These are phyloP conservation scores for Suhomyces taliae DNA, from an alignment of 1,139 yeast genomes.

Conservation along the genomic window DNA sequence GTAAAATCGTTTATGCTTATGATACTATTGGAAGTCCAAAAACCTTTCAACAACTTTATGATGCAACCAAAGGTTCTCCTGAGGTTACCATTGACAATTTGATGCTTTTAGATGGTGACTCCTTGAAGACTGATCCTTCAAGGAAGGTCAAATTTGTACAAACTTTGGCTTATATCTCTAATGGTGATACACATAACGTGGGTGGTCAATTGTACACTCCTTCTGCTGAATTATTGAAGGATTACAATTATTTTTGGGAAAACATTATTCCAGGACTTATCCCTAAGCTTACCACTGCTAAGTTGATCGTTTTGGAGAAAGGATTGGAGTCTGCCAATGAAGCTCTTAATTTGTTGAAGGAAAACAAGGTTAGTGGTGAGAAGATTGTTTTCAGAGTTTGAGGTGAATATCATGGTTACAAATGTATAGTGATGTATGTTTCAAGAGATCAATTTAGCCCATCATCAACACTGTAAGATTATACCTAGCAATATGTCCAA, in stretches of 20 bases:
- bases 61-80: slow-evolving; percentile 37
- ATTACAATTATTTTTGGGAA: slow-evolving; percentile 25
- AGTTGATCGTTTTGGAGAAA: slow-evolving; percentile 24
- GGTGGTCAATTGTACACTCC: slow-evolving; percentile 16
- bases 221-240: slow-evolving; percentile 19
- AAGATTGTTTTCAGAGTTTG: slow-evolving; percentile 27
- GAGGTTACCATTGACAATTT: slow-evolving; percentile 29
- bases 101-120: slow-evolving; percentile 9
- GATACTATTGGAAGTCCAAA: slow-evolving; percentile 51
- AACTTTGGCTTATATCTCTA: slow-evolving; percentile 39
- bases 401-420: no score
- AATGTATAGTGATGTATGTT: no score
- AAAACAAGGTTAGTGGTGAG: slow-evolving; percentile 26
- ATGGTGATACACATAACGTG: slow-evolving; percentile 27
- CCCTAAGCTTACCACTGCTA: slow-evolving; percentile 19
- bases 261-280: slow-evolving; percentile 20
- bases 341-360: slow-evolving; percentile 25
- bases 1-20: slow-evolving; percentile 48
- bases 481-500: no score
- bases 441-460: no score
- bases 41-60: slow-evolving; percentile 46
- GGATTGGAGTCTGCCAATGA: slow-evolving; percentile 32
- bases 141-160: slow-evolving; percentile 25
- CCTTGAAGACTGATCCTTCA: slow-evolving; percentile 12
- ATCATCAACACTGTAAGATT: no score